These are phyloP conservation scores for Tetradesmus obliquus DNA, from an alignment of 139 green algal genomes.

Conservation along the genomic window DNA sequence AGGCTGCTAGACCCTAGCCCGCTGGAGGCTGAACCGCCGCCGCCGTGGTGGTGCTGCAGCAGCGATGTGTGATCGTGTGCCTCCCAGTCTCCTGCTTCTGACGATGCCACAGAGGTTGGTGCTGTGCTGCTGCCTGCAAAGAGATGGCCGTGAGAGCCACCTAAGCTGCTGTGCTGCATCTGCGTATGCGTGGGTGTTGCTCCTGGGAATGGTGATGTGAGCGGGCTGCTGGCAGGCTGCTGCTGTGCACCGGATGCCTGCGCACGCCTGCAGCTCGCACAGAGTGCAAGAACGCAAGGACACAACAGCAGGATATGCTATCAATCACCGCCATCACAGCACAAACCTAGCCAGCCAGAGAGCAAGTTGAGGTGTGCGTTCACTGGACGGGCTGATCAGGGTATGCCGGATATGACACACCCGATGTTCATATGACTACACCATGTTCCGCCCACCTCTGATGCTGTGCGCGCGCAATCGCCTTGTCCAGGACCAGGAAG, in stretches of 20 bases:
- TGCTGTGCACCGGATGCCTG: not conserved
- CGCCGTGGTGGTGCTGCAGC: not conserved
- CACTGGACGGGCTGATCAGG: too few species aligned
- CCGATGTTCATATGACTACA: too few species aligned
- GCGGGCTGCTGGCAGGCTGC: constrained; percentile 6
- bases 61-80: not conserved
- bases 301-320: too few species aligned
- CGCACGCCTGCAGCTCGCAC: not conserved
- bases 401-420: too few species aligned
- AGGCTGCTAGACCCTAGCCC: not conserved
- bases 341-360: too few species aligned
- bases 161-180: not conserved
- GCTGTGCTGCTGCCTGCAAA: constrained; percentile 5
- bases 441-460: not conserved
- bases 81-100: constrained; percentile 30
- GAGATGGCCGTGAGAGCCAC: not conserved
- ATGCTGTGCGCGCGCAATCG: constrained; percentile 55
- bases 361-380: too few species aligned
- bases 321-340: too few species aligned
- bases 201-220: constrained; percentile 11
- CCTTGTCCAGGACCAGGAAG: constrained; percentile 76
- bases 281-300: not conserved
- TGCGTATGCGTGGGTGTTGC: not conserved
- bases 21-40: not conserved
- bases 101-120: constrained; percentile 1